Conservation (phyloP, 163 green algal species). For the Chlorella variabilis region DNA sequence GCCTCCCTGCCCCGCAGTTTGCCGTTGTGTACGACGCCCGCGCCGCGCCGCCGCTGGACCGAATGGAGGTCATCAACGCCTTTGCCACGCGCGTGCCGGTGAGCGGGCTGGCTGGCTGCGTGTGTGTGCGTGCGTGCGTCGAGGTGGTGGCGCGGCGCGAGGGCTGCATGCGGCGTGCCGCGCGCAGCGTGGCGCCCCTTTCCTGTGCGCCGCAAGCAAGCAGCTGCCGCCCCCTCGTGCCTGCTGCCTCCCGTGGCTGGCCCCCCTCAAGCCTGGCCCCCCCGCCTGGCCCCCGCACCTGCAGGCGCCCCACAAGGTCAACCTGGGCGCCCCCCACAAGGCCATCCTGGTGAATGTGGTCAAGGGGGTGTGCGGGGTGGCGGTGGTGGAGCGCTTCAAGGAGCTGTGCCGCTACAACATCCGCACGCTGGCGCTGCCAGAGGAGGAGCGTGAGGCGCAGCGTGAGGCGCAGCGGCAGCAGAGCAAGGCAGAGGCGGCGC, state of each 20-base stretch:
- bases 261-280: too few species aligned
- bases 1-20: constrained; percentile 57
- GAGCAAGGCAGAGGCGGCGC: background rate
- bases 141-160: too few species aligned
- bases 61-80: constrained; percentile 79
- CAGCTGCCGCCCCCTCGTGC: too few species aligned
- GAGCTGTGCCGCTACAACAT: constrained; percentile 80
- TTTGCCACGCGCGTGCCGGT: constrained; percentile 50
- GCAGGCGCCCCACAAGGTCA: constrained; percentile 74
- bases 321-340: constrained; percentile 68
- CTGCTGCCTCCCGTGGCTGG: too few species aligned
- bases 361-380: constrained; percentile 68
- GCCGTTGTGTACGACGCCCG: constrained; percentile 82
- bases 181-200: too few species aligned
- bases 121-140: too few species aligned
- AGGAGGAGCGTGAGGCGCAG: constrained; percentile 41
- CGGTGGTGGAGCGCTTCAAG: constrained; percentile 71
- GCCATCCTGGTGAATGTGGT: constrained; percentile 84
- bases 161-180: too few species aligned
- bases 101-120: background rate
- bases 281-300: too few species aligned
- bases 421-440: constrained; percentile 45
- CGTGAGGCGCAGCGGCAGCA: background rate
- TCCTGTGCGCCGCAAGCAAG: too few species aligned
- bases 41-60: constrained; percentile 67